Percentiles rank a stretch among this genome's conserved stretches.
Evolutionary conservation across 192 early-diverging fungal genomes (phyloP).

Genomic region (Gamsiella multidivaricata): DNA sequence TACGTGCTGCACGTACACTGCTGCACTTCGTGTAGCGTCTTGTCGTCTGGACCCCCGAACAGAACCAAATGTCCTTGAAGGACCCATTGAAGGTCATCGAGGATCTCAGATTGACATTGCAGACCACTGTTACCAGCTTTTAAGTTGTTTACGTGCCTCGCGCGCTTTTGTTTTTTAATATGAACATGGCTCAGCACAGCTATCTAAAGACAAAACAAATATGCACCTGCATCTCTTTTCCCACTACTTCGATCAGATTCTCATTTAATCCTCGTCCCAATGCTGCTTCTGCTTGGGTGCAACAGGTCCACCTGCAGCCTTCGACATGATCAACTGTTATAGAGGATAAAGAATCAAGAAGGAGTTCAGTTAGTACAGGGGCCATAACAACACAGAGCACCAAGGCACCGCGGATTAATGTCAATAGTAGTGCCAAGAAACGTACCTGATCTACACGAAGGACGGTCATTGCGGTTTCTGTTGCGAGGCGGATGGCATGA

Average conservation of each 20-base stretch:
- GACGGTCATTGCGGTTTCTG: constrained; percentile 92
- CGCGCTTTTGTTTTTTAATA: too few species aligned
- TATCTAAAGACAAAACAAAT: not conserved
- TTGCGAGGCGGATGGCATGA: constrained; percentile 91
- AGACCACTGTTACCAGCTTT: too few species aligned
- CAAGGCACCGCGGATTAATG: not conserved
- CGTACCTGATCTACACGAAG: constrained; percentile 93
- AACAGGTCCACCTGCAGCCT: constrained; percentile 95
- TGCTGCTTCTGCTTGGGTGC: constrained; percentile 87
- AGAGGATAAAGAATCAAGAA: not conserved
- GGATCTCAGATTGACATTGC: too few species aligned
- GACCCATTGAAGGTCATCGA: too few species aligned
- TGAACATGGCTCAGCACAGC: not conserved
- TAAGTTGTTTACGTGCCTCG: too few species aligned
- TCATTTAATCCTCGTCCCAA: constrained; percentile 82
- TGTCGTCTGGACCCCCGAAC: not conserved
- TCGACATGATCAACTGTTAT: constrained; percentile 94
- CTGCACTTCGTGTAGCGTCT: not conserved
- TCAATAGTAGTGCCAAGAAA: not conserved
- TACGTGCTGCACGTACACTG: not conserved
- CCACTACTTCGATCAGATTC: not conserved
- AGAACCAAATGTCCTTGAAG: too few species aligned
- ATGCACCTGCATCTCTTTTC: not conserved
- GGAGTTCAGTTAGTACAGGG: not conserved
- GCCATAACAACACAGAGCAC: not conserved